Conservation (phyloP, 768 basidiomycete species). For the Amanita rubescens region DNA sequence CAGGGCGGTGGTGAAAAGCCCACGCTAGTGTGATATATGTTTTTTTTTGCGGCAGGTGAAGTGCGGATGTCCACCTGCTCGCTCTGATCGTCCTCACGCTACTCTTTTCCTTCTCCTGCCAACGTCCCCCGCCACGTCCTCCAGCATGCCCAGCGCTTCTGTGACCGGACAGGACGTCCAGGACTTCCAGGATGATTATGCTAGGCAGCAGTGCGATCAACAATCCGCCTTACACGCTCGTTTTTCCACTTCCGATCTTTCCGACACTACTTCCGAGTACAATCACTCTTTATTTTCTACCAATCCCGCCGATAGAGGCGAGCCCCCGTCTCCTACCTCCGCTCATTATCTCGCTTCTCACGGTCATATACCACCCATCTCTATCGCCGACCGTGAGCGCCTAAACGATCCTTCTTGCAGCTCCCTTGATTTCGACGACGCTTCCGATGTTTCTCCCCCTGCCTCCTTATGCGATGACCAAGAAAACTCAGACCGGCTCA, state of each 20-base stretch:
- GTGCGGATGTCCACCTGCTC: not conserved
- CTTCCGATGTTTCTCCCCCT: slow-evolving; percentile 31
- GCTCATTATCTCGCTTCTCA: slow-evolving; percentile 19
- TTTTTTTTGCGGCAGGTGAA: not conserved
- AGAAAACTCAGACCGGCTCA: slow-evolving; percentile 35
- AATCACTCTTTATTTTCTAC: slow-evolving; percentile 55
- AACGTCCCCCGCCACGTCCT: slow-evolving; percentile 10
- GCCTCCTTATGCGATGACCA: slow-evolving; percentile 22
- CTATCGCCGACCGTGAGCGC: slow-evolving; percentile 26
- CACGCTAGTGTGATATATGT: not conserved
- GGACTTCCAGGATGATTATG: slow-evolving; percentile 40
- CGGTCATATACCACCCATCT: not conserved
- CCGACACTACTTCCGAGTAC: slow-evolving; percentile 67
- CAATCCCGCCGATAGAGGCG: slow-evolving; percentile 26
- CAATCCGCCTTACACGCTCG: slow-evolving; percentile 42
- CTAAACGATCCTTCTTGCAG: slow-evolving; percentile 42
- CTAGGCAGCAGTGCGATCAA: slow-evolving; percentile 46
- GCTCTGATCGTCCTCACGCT: not conserved
- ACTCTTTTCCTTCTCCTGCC: slow-evolving; percentile 11
- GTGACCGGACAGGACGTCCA: slow-evolving; percentile 29
- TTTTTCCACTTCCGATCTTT: slow-evolving; percentile 49
- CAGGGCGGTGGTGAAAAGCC: not conserved
- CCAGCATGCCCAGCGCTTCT: slow-evolving; percentile 34
- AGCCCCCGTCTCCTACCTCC: slow-evolving; percentile 22
- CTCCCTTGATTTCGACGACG: slow-evolving; percentile 53